These are phyloP conservation scores for Opeltia flavorubescens DNA, from an alignment of 495 filamentous ascomycete genomes.

Conservation along the genomic window DNA sequence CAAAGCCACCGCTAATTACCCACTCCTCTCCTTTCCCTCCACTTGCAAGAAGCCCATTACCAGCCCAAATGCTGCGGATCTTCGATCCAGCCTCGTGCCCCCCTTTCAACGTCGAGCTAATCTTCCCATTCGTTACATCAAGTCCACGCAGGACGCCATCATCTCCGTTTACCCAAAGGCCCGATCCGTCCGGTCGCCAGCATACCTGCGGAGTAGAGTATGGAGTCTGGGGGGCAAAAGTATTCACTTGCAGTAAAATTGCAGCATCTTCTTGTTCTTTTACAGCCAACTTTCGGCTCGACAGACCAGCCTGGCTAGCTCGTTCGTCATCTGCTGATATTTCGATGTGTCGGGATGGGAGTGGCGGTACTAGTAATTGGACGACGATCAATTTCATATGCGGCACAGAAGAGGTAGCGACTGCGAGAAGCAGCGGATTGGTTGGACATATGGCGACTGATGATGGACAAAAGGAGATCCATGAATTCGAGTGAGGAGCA, in stretches of 20 bases:
- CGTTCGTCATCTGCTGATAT: slow-evolving; percentile 1
- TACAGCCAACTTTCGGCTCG: slow-evolving; percentile 30
- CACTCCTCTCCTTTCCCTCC: slow-evolving; percentile 34
- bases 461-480: slow-evolving; percentile 49
- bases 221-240: slow-evolving; percentile 50
- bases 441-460: slow-evolving; percentile 40
- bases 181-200: slow-evolving; percentile 51
- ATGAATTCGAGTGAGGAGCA: slow-evolving; percentile 49
- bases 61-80: slow-evolving; percentile 49
- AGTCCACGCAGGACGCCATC: slow-evolving; percentile 52
- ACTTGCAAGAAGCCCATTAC: slow-evolving; percentile 31
- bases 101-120: slow-evolving; percentile 32
- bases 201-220: slow-evolving; percentile 52
- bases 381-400: slow-evolving; percentile 56
- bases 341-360: neutral
- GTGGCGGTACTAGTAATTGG: slow-evolving; percentile 37
- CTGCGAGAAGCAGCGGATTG: slow-evolving; percentile 40
- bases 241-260: slow-evolving; percentile 43
- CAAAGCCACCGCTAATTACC: slow-evolving; percentile 56
- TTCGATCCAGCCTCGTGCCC: slow-evolving; percentile 48
- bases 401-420: slow-evolving; percentile 47
- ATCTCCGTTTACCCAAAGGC: slow-evolving; percentile 58
- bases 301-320: slow-evolving; percentile 35
- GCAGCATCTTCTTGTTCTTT: slow-evolving; percentile 46
- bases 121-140: slow-evolving; percentile 46